Percentiles rank a stretch among this genome's conserved stretches.
Evolutionary conservation across 176 grass and related monocot species (phyloP).

Genomic region (Eleusine indica): DNA sequence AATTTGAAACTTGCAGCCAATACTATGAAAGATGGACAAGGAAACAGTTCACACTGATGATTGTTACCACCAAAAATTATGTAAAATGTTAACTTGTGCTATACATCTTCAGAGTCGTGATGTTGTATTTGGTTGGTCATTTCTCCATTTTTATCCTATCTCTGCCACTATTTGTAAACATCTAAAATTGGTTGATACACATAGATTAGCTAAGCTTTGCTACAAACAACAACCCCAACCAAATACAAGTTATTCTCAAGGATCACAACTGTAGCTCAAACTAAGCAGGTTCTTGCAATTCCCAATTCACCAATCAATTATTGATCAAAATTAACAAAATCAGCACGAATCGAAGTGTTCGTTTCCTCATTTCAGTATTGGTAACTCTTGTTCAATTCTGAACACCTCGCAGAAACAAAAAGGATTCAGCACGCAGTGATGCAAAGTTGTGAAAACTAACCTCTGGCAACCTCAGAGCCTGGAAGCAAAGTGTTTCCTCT

Average conservation of each 20-base stretch:
- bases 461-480: constrained; percentile 45
- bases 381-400: not conserved
- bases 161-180: not conserved
- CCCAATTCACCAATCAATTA: not conserved
- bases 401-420: not conserved
- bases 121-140: not conserved
- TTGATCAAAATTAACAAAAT: not conserved
- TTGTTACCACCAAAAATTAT: not conserved
- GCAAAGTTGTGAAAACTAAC: constrained; percentile 8
- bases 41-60: not conserved
- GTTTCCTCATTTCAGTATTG: not conserved
- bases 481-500: constrained; percentile 44
- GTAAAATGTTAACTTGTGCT: not conserved
- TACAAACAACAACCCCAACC: not conserved
- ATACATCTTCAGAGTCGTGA: not conserved
- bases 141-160: not conserved
- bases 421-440: not conserved
- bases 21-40: not conserved
- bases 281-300: not conserved
- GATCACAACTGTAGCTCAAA: not conserved
- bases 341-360: not conserved
- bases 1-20: constrained; percentile 6
- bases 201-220: not conserved
- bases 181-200: not conserved
- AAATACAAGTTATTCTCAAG: not conserved